phyloP scores from a whole-genome alignment of 345 rosid genomes.

The Rubroshorea leprosula region DNA sequence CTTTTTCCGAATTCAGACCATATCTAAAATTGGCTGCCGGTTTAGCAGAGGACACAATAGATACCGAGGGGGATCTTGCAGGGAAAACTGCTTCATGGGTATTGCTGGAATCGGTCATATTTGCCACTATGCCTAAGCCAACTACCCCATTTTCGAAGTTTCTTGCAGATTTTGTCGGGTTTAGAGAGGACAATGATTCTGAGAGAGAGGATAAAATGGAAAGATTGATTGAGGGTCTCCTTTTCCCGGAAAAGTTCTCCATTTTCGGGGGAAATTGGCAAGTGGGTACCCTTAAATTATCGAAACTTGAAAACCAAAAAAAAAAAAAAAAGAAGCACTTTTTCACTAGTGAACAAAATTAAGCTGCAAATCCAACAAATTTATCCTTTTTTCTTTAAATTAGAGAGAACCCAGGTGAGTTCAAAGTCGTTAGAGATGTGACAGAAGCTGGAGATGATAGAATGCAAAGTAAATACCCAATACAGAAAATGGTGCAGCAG shows the following conservation, averaged over 20 bases:
- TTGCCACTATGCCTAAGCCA: slow-evolving; percentile 33
- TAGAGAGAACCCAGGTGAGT: not conserved
- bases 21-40: slow-evolving; percentile 7
- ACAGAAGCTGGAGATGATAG: not conserved
- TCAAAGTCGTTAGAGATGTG: not conserved
- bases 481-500: not conserved
- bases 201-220: slow-evolving; percentile 17
- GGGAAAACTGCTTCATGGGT: slow-evolving; percentile 6
- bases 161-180: slow-evolving; percentile 19
- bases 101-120: slow-evolving; percentile 15
- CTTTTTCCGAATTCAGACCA: slow-evolving; percentile 1
- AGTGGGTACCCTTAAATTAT: not conserved
- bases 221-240: slow-evolving; percentile 17
- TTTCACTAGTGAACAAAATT: not conserved
- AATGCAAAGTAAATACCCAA: not conserved
- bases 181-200: slow-evolving; percentile 12
- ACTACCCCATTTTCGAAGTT: slow-evolving; percentile 19
- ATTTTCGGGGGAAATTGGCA: not conserved
- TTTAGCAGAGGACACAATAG: slow-evolving; percentile 14
- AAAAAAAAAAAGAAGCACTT: not conserved
- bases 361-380: not conserved
- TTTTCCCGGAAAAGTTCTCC: slow-evolving; percentile 11
- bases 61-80: slow-evolving; percentile 21
- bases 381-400: not conserved
- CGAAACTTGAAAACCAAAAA: too few species aligned